A percentile compares a stretch with the other conserved stretches of the same genome.
phyloP scores from a whole-genome alignment of 148 eudicot genomes.

The Rhododendron mucronatum region DNA sequence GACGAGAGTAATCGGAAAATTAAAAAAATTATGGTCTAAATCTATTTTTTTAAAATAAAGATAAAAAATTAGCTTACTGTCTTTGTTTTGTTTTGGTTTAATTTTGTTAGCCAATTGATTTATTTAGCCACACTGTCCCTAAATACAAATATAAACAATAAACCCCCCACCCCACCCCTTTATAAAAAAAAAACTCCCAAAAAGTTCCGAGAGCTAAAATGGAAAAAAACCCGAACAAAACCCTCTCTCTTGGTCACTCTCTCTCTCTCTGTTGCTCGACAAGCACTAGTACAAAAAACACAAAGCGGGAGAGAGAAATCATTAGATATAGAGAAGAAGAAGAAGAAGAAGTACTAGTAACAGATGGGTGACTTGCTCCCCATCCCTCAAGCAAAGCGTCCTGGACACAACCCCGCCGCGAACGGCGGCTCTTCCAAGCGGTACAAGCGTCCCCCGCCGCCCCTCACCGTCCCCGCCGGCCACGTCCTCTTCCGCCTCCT shows the following conservation, averaged over 20 bases:
- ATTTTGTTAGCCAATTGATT: too few species aligned
- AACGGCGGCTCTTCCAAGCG: conserved; percentile 15
- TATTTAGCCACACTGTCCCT: too few species aligned
- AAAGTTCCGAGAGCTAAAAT: too few species aligned
- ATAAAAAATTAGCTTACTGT: too few species aligned
- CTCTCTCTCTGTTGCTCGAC: neutral
- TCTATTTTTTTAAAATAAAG: too few species aligned
- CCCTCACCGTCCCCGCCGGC: conserved; percentile 33
- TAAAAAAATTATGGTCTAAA: too few species aligned
- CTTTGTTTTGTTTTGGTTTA: too few species aligned
- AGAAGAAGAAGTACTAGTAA: neutral
- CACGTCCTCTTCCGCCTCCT: conserved; percentile 51
- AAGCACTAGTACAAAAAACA: neutral
- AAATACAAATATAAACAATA: too few species aligned
- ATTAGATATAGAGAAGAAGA: neutral
- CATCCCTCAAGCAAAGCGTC: conserved; percentile 13
- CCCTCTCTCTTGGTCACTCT: neutral
- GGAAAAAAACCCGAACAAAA: too few species aligned
- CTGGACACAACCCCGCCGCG: neutral
- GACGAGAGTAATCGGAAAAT: too few species aligned
- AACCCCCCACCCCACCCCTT: too few species aligned
- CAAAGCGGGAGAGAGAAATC: neutral
- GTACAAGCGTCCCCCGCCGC: conserved; percentile 20
- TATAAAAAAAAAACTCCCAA: too few species aligned
- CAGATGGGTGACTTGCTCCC: conserved; percentile 2